phyloP scores from a whole-genome alignment of 331 rosid genomes.

The Malus hybrid region DNA sequence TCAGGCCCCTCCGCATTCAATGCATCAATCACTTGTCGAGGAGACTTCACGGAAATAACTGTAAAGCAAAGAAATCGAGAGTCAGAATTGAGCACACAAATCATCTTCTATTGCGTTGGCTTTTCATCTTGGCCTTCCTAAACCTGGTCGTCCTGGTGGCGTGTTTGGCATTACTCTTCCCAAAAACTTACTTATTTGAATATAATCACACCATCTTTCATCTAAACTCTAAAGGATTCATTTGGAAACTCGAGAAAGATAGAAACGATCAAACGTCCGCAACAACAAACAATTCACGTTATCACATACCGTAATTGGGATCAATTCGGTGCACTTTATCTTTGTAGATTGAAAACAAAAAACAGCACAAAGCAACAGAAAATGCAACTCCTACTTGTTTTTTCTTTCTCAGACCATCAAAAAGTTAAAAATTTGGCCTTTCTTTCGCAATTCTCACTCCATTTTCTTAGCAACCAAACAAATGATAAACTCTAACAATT shows the following conservation, averaged over 20 bases:
- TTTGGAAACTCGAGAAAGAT: neutral
- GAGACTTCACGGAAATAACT: conserved; percentile 70
- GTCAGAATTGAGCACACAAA: neutral
- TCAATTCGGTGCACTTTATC: neutral
- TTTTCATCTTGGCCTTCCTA: no score
- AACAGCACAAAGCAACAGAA: neutral
- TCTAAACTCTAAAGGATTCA: neutral
- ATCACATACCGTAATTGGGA: neutral
- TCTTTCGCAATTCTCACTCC: neutral
- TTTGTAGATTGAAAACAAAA: no score
- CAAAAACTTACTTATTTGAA: neutral
- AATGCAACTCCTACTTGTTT: no score
- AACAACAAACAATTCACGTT: neutral
- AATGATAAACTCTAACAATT: neutral
- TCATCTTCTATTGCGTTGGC: neutral
- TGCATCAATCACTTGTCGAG: conserved; percentile 89
- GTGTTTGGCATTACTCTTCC: neutral
- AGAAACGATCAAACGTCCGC: neutral
- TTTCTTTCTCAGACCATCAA: neutral
- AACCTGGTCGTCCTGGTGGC: no score
- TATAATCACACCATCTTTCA: neutral
- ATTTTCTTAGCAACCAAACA: neutral
- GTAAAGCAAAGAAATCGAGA: conserved; percentile 22
- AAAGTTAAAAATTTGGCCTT: neutral
- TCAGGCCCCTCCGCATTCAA: conserved; percentile 85